Conservation (phyloP, 2,329 filamentous ascomycete species). For the Botrytis sinoallii region DNA sequence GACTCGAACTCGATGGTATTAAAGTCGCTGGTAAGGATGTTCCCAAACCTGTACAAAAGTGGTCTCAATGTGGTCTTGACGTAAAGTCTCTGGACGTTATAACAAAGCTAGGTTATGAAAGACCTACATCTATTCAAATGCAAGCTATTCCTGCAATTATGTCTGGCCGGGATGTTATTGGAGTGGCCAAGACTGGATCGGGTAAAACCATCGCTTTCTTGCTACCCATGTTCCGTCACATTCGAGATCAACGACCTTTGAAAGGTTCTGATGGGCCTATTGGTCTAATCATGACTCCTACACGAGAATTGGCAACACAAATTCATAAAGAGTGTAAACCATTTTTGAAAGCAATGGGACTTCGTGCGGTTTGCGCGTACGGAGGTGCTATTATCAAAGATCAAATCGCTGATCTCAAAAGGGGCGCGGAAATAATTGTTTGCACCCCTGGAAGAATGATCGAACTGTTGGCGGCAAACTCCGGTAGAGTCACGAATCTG, state of each 20-base stretch:
- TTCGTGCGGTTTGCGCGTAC: conserved; percentile 88
- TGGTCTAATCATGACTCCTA: conserved; percentile 87
- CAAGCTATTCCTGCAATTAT: conserved; percentile 94
- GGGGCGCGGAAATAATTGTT: conserved; percentile 90
- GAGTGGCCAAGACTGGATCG: conserved; percentile 95
- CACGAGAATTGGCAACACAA: conserved; percentile 87
- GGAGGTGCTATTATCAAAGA: conserved; percentile 95
- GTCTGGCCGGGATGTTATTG: conserved; percentile 93
- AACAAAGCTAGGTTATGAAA: conserved; percentile 75
- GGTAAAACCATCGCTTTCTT: conserved; percentile 96
- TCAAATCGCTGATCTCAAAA: conserved; percentile 94
- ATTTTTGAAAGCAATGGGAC: conserved; percentile 80
- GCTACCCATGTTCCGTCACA: conserved; percentile 95
- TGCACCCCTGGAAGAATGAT: conserved; percentile 95
- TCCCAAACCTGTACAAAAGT: conserved; percentile 92
- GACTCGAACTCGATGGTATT: conserved; percentile 89
- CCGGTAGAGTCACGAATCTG: conserved; percentile 89
- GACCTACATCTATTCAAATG: conserved; percentile 89
- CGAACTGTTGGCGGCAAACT: conserved; percentile 88
- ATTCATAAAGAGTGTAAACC: conserved; percentile 94
- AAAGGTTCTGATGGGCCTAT: conserved; percentile 85
- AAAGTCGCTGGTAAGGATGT: conserved; percentile 86
- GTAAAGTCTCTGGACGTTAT: conserved; percentile 85
- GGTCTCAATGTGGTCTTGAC: conserved; percentile 91
- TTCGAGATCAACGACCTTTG: conserved; percentile 84